Conservation (phyloP, 1,284 basidiomycete genomes). For the Coniferiporia weirii region DNA sequence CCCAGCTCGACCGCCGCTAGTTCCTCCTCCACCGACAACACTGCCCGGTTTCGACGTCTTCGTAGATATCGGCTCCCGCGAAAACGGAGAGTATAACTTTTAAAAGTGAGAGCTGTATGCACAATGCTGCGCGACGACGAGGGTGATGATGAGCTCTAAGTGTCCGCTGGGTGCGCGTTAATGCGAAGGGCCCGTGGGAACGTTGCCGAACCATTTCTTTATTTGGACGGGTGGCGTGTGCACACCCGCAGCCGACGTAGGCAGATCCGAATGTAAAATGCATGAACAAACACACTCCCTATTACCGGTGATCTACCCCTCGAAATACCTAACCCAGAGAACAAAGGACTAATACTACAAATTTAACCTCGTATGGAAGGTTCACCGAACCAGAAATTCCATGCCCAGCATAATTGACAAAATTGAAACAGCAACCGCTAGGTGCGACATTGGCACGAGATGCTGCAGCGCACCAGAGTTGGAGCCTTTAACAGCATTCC, state of each 20-base stretch:
- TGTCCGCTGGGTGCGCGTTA: not conserved
- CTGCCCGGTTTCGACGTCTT: slow-evolving; percentile 16
- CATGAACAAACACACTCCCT: too few species aligned
- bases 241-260: not conserved
- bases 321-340: not conserved
- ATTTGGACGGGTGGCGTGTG: not conserved
- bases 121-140: slow-evolving; percentile 8
- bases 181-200: not conserved
- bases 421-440: not conserved
- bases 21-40: slow-evolving; percentile 15
- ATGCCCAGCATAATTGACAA: not conserved
- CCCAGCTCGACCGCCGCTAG: slow-evolving; percentile 18
- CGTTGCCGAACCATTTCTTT: not conserved
- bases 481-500: not conserved
- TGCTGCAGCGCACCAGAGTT: not conserved
- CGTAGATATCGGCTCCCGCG: slow-evolving; percentile 3
- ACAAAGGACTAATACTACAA: not conserved
- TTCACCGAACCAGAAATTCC: not conserved
- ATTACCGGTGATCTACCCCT: too few species aligned
- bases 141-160: slow-evolving; percentile 10
- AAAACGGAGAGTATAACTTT: slow-evolving; percentile 1
- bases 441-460: not conserved
- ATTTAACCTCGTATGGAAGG: not conserved
- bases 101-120: slow-evolving; percentile 4
- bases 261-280: not conserved